Percentiles rank a stretch among this genome's conserved stretches.
Evolutionary conservation across 2,329 filamentous ascomycete species (phyloP).

Genomic region (Diaporthe eres): DNA sequence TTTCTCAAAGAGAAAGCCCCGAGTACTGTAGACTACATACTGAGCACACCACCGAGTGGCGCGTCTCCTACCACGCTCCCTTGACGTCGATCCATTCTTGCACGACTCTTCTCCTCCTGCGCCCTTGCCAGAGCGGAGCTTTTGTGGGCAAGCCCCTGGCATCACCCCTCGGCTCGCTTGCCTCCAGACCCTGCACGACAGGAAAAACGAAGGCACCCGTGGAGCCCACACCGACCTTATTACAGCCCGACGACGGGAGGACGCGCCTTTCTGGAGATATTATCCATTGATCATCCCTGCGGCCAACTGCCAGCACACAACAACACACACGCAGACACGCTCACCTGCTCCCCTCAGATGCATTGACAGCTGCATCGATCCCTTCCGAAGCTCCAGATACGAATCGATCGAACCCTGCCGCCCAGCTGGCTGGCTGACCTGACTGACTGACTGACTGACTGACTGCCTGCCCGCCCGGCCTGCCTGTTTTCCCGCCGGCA

Average conservation of each 20-base stretch:
- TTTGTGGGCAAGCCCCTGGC: slow-evolving; percentile 34
- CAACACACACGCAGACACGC: slow-evolving; percentile 15
- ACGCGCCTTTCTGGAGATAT: slow-evolving; percentile 40
- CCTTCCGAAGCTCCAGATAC: slow-evolving; percentile 17
- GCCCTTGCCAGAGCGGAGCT: slow-evolving; percentile 33
- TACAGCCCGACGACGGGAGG: slow-evolving; percentile 37
- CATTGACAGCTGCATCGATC: slow-evolving; percentile 32
- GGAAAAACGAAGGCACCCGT: slow-evolving; percentile 25
- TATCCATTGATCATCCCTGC: slow-evolving; percentile 37
- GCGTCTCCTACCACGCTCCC: slow-evolving; percentile 21
- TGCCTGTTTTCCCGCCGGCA: slow-evolving; percentile 24
- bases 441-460: neutral
- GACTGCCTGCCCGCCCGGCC: neutral
- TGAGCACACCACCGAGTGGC: slow-evolving; percentile 28
- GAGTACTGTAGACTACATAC: slow-evolving; percentile 13
- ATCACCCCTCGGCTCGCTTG: slow-evolving; percentile 39
- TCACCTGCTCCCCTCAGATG: slow-evolving; percentile 15
- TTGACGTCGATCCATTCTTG: slow-evolving; percentile 34
- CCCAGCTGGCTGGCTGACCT: slow-evolving; percentile 6
- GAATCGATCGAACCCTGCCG: slow-evolving; percentile 13
- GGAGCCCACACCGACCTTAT: slow-evolving; percentile 41
- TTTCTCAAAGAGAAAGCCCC: neutral
- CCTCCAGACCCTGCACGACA: slow-evolving; percentile 35
- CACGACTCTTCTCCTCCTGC: slow-evolving; percentile 28
- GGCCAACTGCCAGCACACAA: slow-evolving; percentile 35